Evolutionary conservation across 345 rosid species (phyloP), one percentile per base, ranked within the genome.

Genomic region (Camelina neglecta): DNA sequence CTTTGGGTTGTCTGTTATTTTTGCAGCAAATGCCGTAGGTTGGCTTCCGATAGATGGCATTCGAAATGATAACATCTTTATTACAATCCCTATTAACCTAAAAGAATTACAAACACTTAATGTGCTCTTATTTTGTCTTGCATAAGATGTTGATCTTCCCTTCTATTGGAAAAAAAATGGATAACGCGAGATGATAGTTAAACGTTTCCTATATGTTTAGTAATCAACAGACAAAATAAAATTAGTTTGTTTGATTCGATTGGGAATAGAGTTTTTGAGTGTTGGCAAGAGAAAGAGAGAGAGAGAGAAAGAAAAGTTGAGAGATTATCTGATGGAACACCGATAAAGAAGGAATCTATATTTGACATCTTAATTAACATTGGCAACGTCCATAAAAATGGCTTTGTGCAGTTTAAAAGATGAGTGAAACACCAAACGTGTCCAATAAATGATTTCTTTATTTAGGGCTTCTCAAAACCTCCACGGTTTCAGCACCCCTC

Each of bases 1-100:
- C 16, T 74, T 64, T 7, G 89, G 83, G 49, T 80, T 87, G 3
- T 87, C 93, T 31, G 88, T 71, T 77, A 84, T 66, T 78, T 81
- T 90, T 11, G 88, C 92, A 48, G 83, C 73, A 60, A 78, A 80
- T 78, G 81, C 73, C 4, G 71, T 59, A 1, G 76, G 73, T 3
- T 66, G 54, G 65, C 61, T 70, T 57, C 71, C 67, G 9, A 38
- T 44, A 3, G 81, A 63, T 23, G 78, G 75, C 20, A 61, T 65
- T 38, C 62, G 57, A 24, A 54, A 79, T 3, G 81, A 73, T 66
- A 80, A 65, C 81, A 77, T 77, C n/a, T 58, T 60, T 56, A 3
- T n/a, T 50, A 64, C 33, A 54, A 64, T 26, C 67, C 67, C 60
- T 45, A 54, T 26, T 75, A 36, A 49, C 41, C 44, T 67, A 7